Evolutionary conservation across 1,284 basidiomycete species (phyloP), one percentile per base, ranked within the genome.

Genomic region (Rhodotorula sp.): DNA sequence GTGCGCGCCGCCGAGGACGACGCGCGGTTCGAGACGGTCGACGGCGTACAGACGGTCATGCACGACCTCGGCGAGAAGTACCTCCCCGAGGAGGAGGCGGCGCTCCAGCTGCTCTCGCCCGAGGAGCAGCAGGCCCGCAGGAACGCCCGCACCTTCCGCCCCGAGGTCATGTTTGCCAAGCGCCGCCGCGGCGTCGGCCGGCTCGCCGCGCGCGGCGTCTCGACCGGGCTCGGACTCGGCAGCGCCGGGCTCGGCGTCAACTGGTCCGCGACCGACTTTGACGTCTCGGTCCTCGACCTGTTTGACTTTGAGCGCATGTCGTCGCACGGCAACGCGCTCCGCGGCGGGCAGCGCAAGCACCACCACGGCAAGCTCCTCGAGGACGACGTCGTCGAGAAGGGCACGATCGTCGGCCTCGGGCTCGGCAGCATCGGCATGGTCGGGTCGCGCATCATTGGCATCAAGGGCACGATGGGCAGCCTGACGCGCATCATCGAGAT

Each of bases 151-250:
- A 88, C 95, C 17, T 99, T 99, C 85, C 89, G 93, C 83, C 92
- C 96, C 17, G 90, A 95, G 79, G 94, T 92, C 25, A 99, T 99
- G 97, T 99, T 99, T 83, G 87, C 86, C 62, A 82, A 85, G 25
- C 73, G 78, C 53, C 80, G 84, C 58, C 86, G 84, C 73, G 88
- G 85, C 78, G 84, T 84, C 65, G 82, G 83, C 42, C 34, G 61
- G 4, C 69, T 75, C 65, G 71, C 73, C 4, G 74, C 74, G 21
- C 64, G 62, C 23, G 75, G 75, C 14, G 58, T 65, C 17, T 70
- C 77, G 27, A 72, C 80, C 41, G 79, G 80, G 2, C 66, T 83
- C 8, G 82, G 82, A 41, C 78, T 82, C 44, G 81, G 81, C 12
- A 46, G 70, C 8, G 62, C 60, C 25, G 69, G 67, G 5, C 41